Evolutionary conservation across 768 basidiomycete species (phyloP), one percentile per base, ranked within the genome.

Genomic region (Termitomyces sp.): DNA sequence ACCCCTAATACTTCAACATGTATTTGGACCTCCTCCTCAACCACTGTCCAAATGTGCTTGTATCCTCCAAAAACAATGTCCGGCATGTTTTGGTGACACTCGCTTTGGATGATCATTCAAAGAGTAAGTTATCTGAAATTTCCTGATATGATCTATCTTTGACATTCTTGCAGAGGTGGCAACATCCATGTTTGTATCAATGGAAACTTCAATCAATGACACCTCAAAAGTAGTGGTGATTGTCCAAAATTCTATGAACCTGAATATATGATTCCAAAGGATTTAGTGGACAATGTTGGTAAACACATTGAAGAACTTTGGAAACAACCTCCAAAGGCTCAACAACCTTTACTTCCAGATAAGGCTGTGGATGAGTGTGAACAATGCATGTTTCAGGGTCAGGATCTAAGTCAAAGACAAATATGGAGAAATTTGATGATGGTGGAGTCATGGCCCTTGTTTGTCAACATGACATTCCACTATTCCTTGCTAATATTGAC

Each of bases 401-500:
- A 7, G 61, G 66, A 0, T 59, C 58, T 11, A 66, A 65, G 29
- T 48, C 49, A 27, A 64, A 61, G 35, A 54, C 57, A 1, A 52
- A 46, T 41, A 60, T 60, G 31, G 51, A 60, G 7, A 53, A 45
- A 13, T 73, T 70, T 45, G 67, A 75, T 29, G 64, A 71, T 40
- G 64, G 60, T 1, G 70, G 75, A 0, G 39, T 73, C 20, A 76
- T 77, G 69, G 70, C 67, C 0, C 57, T 76, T 0, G 68, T 73
- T 0, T 77, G 74, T 55, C 55, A 66, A 0, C 74, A 76, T 40
- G 68, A 74, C 44, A 66, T 72, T 10, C 67, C 68, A 0, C 46
- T 76, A 0, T 71, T 71, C 23, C 53, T 74, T 11, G 70, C 69
- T 40, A 75, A 79, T 50, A 73, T 79, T 12, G 67, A 72, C 53